These are phyloP conservation scores for Herpetospermum pedunculosum DNA, from an alignment of 306 rosid genomes.

Conservation along the genomic window DNA sequence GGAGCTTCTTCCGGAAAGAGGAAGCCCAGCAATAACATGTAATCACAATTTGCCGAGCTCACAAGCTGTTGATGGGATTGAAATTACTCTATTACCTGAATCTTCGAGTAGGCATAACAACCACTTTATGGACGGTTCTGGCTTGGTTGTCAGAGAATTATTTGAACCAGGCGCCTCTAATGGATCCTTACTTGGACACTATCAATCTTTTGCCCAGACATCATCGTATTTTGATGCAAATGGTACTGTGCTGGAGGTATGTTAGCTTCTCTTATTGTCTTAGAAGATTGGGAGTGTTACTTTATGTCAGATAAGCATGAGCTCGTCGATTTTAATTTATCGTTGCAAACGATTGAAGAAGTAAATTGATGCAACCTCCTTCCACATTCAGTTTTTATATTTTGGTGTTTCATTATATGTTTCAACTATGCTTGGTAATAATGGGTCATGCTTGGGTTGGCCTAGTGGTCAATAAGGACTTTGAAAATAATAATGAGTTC, in stretches of 20 bases:
- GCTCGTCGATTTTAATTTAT: not conserved
- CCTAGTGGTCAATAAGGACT: too few relatives aligned
- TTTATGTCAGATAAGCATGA: not conserved
- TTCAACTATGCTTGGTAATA: not conserved
- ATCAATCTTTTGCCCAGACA: conserved; percentile 46
- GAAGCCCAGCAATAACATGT: conserved; percentile 21
- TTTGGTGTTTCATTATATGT: too few relatives aligned
- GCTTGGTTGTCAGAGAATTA: conserved; percentile 75
- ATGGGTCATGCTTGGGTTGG: not conserved
- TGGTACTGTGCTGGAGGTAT: conserved; percentile 27
- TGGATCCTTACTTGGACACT: conserved; percentile 40
- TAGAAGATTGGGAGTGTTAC: not conserved
- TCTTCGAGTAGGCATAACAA: conserved; percentile 39
- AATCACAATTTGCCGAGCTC: conserved; percentile 33
- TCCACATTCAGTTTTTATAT: not conserved
- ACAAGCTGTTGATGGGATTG: conserved; percentile 48
- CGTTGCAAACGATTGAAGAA: not conserved
- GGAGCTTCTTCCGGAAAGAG: conserved; percentile 28
- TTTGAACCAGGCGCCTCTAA: conserved; percentile 52
- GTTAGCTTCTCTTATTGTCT: not conserved
- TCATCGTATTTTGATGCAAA: conserved; percentile 38
- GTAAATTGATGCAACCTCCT: not conserved
- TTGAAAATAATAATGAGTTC: too few relatives aligned
- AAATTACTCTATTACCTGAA: conserved; percentile 64
- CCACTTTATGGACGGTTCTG: conserved; percentile 41